phyloP scores from a whole-genome alignment of 768 basidiomycete species.

The Lactarius trivialis region DNA sequence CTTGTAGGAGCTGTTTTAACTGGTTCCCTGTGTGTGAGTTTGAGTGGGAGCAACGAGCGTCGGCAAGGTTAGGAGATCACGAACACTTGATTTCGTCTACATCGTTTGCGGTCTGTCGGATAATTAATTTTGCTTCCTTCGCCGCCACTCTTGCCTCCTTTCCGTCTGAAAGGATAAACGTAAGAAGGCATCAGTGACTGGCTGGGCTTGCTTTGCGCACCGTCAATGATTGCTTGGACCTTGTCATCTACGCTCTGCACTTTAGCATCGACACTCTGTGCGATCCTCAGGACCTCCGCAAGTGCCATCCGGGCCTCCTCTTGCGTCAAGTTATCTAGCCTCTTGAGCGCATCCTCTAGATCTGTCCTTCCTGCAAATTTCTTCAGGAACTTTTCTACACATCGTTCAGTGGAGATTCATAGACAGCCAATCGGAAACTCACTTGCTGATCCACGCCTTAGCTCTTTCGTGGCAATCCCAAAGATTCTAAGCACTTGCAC shows the following conservation, averaged over 20 bases:
- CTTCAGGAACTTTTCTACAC: too few species aligned
- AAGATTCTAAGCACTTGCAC: too few species aligned
- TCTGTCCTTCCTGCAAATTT: too few species aligned
- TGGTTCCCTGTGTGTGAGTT: neutral
- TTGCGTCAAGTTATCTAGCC: too few species aligned
- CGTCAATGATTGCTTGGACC: neutral
- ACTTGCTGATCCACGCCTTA: too few species aligned
- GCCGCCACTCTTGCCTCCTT: neutral
- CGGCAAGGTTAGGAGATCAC: neutral
- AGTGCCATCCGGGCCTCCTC: too few species aligned
- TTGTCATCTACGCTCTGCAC: neutral
- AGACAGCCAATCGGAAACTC: too few species aligned
- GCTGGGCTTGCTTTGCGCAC: neutral
- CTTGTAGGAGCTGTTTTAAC: neutral
- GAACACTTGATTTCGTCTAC: neutral
- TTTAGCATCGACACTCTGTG: neutral
- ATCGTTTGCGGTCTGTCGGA: neutral
- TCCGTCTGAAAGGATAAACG: neutral
- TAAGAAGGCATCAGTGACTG: neutral
- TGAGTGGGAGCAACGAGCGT: neutral
- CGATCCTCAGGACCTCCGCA: too few species aligned
- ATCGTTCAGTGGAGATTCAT: too few species aligned
- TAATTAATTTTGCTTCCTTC: neutral
- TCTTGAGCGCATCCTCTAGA: too few species aligned
- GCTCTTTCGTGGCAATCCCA: too few species aligned